Conservation (phyloP, 2,329 filamentous ascomycete genomes). For the Microcyclosporella mali region DNA sequence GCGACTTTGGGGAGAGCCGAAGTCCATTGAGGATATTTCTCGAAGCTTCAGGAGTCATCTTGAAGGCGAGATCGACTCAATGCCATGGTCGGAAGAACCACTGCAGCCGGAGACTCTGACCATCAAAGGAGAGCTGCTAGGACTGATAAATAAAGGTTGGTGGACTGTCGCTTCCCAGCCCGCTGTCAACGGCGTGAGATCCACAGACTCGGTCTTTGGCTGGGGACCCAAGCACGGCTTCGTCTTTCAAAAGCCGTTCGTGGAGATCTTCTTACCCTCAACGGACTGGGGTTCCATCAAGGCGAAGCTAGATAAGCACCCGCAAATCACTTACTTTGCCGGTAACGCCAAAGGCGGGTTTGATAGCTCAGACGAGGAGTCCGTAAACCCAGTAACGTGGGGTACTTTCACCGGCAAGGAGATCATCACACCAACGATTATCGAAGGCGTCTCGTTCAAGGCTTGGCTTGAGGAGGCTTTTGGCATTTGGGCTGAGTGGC, state of each 20-base stretch:
- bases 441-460: slow-evolving; percentile 87
- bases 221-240: slow-evolving; percentile 92
- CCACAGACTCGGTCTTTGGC: slow-evolving; percentile 72
- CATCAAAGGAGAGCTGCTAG: slow-evolving; percentile 69
- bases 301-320: slow-evolving; percentile 58
- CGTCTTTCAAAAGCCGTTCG: slow-evolving; percentile 96
- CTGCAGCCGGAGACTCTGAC: slow-evolving; percentile 75
- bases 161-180: slow-evolving; percentile 97
- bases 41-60: slow-evolving; percentile 76
- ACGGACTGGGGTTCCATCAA: slow-evolving; percentile 65
- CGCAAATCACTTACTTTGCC: slow-evolving; percentile 80
- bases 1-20: slow-evolving; percentile 77
- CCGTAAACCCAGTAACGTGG: slow-evolving; percentile 94
- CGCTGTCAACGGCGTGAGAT: slow-evolving; percentile 78
- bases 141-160: slow-evolving; percentile 77
- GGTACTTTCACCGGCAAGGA: slow-evolving; percentile 93
- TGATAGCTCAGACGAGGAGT: slow-evolving; percentile 57
- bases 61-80: slow-evolving; percentile 67
- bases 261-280: slow-evolving; percentile 84
- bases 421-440: slow-evolving; percentile 92
- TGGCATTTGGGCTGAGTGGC: slow-evolving; percentile 92
- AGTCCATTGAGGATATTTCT: slow-evolving; percentile 64
- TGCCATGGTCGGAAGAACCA: slow-evolving; percentile 91
- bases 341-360: slow-evolving; percentile 74
- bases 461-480: slow-evolving; percentile 96